Base-by-base conservation (phyloP, 202 grass and related monocot genomes). In the Panicum virgatum region DNA sequence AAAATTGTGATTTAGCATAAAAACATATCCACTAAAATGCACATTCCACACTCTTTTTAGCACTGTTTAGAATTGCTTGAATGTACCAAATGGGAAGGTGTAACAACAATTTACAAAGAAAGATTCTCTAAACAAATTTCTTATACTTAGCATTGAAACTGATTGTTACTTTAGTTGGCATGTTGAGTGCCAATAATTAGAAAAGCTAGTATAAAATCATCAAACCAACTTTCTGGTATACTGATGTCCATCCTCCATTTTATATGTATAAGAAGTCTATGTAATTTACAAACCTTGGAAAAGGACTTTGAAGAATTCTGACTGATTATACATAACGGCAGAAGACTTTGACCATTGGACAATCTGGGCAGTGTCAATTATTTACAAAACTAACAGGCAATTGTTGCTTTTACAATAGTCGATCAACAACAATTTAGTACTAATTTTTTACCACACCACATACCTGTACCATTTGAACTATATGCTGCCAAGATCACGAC, bases 31-130 rank as follows among this genome's bases (percentile, higher is more conserved):
- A 42, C 19, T 37, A 52, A 45, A 25, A 45, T 34, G 38, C 39
- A 48, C 12, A 32, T 72, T 52, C 15, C 48, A 56, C n/a, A n/a
- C 47, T 85, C 6, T 53, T 42, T 72, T 47, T 4, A 62, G 14
- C 70, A 30, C 6, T 72, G 30, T 74, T 77, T 81, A 72, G 9
- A 60, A 77, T 73, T 51, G 58, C 66, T 73, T 43, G 22, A 72
- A 34, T 44, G 47, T 16, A n/a, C 19, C 25, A 47, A 83, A 62
- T 27, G 27, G n/a, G 73, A 82, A 52, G 18, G 47, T 77, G 42
- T 11, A 8, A 83, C 29, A 54, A 54, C n/a, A 29, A 69, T 57
- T 37, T 75, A 74, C 7, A 82, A 51, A 73, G 44, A 40, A 18
- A 69, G 16, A 5, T 68, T 32, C 50, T 64, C 27, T 38, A 47